Evolutionary conservation across 2,329 filamentous ascomycete species (phyloP), one percentile per base, ranked within the genome.

Genomic region (Xenosphaeropsis pyriputrescens): DNA sequence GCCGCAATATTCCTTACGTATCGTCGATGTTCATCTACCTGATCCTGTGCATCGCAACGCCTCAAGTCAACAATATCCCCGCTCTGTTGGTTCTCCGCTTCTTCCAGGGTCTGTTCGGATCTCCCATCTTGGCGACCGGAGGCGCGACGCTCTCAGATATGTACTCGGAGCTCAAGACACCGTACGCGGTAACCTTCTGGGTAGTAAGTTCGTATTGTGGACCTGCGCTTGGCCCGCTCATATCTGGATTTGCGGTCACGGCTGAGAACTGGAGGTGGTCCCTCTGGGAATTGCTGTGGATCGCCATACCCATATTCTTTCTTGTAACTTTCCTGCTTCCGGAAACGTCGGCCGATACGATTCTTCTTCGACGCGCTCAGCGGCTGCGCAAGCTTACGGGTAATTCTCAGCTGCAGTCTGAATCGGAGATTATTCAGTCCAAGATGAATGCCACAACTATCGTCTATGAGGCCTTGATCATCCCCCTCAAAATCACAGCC

Each of bases 181-280:
- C 78, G 40, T 29, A 68, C 30, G 69, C 70, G 43, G 67, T 74
- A 34, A 71, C 71, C 2, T 51, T 74, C 32, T 76, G 75, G 52
- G 64, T 68, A 32, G 68, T 75, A 61, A 64, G 66, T 12, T 71
- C 82, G 29, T 84, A 84, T 47, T 67, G 70, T 1, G 78, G 77
- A 4, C 79, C 79, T 0, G 61, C 81, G 16, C 57, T 81, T 29
- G 78, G 75, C 0, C 79, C 79, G 5, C 75, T 82, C 34, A 68
- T 81, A 35, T 79, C 79, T 36, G 77, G 77, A 15, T 84, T 75
- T 59, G 79, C 79, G 35, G 64, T 59, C 2, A 59, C 72, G 15
- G 72, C 70, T 6, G 57, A 72, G 19, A 76, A 76, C 43, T 85
- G 79, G 79, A 70, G 79, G 43, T 85, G 79, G 79, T 82, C 77